Conservation (phyloP, 192 early-diverging fungal species). For the Thamnidium elegans region DNA sequence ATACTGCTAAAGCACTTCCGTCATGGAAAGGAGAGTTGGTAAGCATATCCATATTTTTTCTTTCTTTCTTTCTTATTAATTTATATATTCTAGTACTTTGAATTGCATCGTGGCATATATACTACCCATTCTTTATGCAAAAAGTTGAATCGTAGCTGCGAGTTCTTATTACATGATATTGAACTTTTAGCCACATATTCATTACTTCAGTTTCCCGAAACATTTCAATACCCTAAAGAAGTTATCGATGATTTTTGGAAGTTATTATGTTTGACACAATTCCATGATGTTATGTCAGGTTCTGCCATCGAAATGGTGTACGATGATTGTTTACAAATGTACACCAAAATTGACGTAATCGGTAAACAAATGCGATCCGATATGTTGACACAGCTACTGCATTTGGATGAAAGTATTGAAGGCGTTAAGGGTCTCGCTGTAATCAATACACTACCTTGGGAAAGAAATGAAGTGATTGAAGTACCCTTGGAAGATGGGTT, state of each 20-base stretch:
- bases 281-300: constrained; percentile 96
- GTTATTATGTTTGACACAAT: constrained; percentile 88
- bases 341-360: constrained; percentile 34
- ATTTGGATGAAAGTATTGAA: constrained; percentile 31
- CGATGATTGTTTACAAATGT: constrained; percentile 62
- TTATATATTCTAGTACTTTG: constrained; percentile 71
- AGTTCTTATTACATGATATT: constrained; percentile 81
- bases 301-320: constrained; percentile 90
- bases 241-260: constrained; percentile 88
- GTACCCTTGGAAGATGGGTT: constrained; percentile 46
- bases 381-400: constrained; percentile 47
- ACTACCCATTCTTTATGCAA: constrained; percentile 89
- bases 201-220: constrained; percentile 11
- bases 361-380: constrained; percentile 37
- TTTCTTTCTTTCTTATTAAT: constrained; percentile 8
- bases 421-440: constrained; percentile 38
- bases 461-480: constrained; percentile 67
- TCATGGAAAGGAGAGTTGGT: constrained; percentile 93
- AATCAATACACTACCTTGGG: constrained; percentile 69
- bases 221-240: constrained; percentile 60
- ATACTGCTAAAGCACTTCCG: constrained; percentile 63
- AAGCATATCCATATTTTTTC: neutral
- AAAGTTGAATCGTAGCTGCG: constrained; percentile 79
- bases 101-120: constrained; percentile 97
- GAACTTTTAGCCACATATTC: constrained; percentile 70